These are phyloP conservation scores for Apiospora aurea DNA, from an alignment of 2,329 filamentous ascomycete genomes.

Conservation along the genomic window DNA sequence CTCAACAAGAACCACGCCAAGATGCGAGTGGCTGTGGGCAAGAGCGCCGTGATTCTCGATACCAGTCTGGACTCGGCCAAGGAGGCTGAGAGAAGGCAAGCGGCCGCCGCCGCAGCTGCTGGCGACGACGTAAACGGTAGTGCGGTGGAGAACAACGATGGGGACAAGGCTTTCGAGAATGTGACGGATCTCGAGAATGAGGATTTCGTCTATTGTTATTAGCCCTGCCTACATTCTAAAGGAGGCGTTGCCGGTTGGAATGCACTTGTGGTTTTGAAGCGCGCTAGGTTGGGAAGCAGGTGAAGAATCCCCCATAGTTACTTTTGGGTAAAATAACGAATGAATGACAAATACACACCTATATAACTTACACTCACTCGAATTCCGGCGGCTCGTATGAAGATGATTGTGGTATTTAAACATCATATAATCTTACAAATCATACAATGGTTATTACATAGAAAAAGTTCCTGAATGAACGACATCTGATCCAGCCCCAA, in stretches of 20 bases:
- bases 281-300: neutral
- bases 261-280: neutral
- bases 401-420: neutral
- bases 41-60: conserved; percentile 64
- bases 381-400: neutral
- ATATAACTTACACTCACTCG: neutral
- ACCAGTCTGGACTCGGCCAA: conserved; percentile 62
- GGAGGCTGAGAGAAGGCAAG: conserved; percentile 48
- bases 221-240: conserved; percentile 22
- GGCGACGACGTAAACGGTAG: conserved; percentile 33
- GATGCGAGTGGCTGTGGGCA: conserved; percentile 62
- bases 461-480: neutral
- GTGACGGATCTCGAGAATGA: conserved; percentile 68
- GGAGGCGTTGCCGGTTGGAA: neutral
- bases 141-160: conserved; percentile 38
- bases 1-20: conserved; percentile 32
- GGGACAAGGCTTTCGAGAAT: conserved; percentile 63
- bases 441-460: conserved; percentile 12
- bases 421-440: neutral
- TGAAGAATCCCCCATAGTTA: neutral
- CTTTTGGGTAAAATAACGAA: neutral
- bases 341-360: neutral
- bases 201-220: conserved; percentile 68
- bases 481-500: neutral
- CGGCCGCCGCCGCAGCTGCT: conserved; percentile 32